Evolutionary conservation across 164 flowering plant genomes (phyloP).

Genomic region (Stephania cephalantha): DNA sequence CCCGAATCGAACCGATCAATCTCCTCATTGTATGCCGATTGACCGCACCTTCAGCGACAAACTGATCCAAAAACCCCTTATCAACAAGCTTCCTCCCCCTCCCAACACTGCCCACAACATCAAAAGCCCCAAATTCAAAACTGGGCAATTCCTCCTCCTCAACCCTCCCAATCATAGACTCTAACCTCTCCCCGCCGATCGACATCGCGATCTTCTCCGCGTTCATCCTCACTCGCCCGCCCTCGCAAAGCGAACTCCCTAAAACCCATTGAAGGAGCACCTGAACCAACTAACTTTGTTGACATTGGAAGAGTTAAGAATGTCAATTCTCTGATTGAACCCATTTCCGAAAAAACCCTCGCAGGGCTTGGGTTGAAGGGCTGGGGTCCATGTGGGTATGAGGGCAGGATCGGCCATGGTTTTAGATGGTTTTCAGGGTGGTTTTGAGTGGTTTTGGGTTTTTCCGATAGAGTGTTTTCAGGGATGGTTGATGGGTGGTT

Average conservation of each 20-base stretch:
- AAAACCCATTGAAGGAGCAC: conserved; percentile 64
- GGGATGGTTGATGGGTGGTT: conserved; percentile 14
- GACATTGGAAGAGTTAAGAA: conserved; percentile 21
- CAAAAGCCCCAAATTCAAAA: conserved; percentile 69
- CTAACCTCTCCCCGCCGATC: conserved; percentile 72
- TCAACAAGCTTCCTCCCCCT: conserved; percentile 28
- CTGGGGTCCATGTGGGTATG: conserved; percentile 69
- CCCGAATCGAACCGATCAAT: conserved; percentile 47
- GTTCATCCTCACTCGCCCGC: conserved; percentile 62
- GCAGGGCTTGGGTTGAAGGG: conserved; percentile 47
- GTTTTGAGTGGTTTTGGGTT: conserved; percentile 23
- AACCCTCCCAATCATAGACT: conserved; percentile 64
- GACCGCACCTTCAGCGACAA: conserved; percentile 48
- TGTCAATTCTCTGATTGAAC: conserved; percentile 45
- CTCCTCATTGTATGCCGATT: conserved; percentile 62
- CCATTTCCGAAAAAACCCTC: conserved; percentile 93
- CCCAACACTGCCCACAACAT: conserved; percentile 32
- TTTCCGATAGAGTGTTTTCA: conserved; percentile 12
- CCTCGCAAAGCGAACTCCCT: conserved; percentile 78
- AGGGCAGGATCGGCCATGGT: conserved; percentile 85
- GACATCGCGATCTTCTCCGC: conserved; percentile 62
- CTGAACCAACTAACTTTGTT: conserved; percentile 60
- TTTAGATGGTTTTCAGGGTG: conserved; percentile 20
- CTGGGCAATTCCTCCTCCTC: conserved; percentile 80
- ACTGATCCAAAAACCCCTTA: conserved; percentile 39